Base-by-base conservation (phyloP, 2,329 filamentous ascomycete species). In the Elsinoe fawcettii region DNA sequence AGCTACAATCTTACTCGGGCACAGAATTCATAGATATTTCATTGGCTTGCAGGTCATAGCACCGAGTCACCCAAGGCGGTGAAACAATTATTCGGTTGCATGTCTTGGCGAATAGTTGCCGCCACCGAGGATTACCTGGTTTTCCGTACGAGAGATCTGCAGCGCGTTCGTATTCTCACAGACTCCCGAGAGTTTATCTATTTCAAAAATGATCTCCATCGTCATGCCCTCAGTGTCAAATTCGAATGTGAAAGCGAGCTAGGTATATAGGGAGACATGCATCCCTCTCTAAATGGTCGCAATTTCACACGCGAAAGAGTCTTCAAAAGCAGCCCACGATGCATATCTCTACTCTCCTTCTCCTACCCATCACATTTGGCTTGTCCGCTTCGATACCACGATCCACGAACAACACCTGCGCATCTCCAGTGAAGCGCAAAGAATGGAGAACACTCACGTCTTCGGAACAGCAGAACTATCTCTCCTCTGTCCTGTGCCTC, bases 401-500 rank as follows among this genome's bases (percentile, higher is more conserved):
- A n/a, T 6, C 34, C 3, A 37, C 34, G 3, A n/a, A 3, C 11
- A 12, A 12, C 4, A n/a, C 34, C 14, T 37, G 9, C 34, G 11
- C 27, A 30, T 30, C 9, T 30, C 27, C 27, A 9, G 9, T 30
- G 5, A 30, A 30, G 27, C 27, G 27, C 5, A 30, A 9, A 30
- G 27, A 30, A 9, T 30, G 27, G 27, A 5, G 27, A 9, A 30
- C 27, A 30, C 27, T 30, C 27, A 30, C 27, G 27, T 5, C 27
- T 30, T 30, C 27, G 27, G 27, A 66, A 34, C 63, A 65, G 54
- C 51, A 60, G 36, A 51, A 56, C 18, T 66, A 66, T 59, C 60
- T 65, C 27, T 59, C 55, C 16, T 60, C 65, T 25, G 63, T 66
- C 5, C 63, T 62, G 12, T 66, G 65, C 27, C 60, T 67, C 8